A percentile compares a stretch with the other conserved stretches of the same genome.
These are phyloP conservation scores for Chrysanthemum lavandulifolium DNA, from an alignment of 129 eudicot genomes.

Conservation along the genomic window DNA sequence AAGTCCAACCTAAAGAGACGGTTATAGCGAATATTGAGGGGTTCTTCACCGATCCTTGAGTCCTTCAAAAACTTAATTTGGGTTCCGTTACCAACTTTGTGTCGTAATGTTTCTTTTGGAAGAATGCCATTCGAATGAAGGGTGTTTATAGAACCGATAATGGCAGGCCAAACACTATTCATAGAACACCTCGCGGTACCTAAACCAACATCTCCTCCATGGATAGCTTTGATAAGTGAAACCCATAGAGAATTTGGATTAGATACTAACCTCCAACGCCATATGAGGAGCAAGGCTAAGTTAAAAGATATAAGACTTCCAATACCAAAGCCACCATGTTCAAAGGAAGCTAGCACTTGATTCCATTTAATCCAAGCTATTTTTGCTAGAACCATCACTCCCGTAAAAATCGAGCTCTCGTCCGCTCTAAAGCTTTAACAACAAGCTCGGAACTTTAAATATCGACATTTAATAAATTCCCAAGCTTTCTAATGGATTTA, in stretches of 20 bases:
- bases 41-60: not conserved
- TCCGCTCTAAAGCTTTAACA: not conserved
- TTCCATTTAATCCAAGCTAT: not conserved
- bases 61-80: not conserved
- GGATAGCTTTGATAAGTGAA: not conserved
- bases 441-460: not conserved
- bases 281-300: not conserved
- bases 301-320: not conserved
- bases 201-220: not conserved
- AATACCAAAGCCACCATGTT: not conserved
- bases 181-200: too few relatives aligned
- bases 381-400: not conserved
- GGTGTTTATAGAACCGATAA: too few relatives aligned
- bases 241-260: not conserved
- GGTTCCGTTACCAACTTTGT: not conserved
- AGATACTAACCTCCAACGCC: not conserved
- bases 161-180: too few relatives aligned
- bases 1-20: not conserved
- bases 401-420: not conserved
- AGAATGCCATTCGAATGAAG: not conserved
- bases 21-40: not conserved
- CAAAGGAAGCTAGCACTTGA: not conserved
- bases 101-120: not conserved
- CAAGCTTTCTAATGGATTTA: too few relatives aligned
- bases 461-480: not conserved